Evolutionary conservation across 495 filamentous ascomycete genomes (phyloP).

Genomic region (Aspergillus sparsus): DNA sequence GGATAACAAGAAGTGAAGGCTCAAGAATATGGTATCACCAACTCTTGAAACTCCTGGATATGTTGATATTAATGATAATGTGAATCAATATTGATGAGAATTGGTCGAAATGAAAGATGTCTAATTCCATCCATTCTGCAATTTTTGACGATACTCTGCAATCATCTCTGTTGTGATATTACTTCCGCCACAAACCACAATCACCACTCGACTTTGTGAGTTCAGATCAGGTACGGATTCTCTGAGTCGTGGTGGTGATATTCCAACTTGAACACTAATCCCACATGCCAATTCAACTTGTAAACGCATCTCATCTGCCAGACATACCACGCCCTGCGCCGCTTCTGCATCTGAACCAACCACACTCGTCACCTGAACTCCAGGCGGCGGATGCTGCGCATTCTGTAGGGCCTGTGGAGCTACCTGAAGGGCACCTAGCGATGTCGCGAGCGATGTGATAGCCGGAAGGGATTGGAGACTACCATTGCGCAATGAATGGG

Average conservation of each 20-base stretch:
- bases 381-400: slow-evolving; percentile 37
- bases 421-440: slow-evolving; percentile 72
- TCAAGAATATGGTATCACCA: too few species aligned
- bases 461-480: slow-evolving; percentile 59
- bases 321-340: slow-evolving; percentile 64
- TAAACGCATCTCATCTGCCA: slow-evolving; percentile 76
- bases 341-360: slow-evolving; percentile 79
- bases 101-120: too few species aligned
- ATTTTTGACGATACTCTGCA: slow-evolving; percentile 55
- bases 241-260: slow-evolving; percentile 45
- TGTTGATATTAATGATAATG: background rate
- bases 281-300: slow-evolving; percentile 84
- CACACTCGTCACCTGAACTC: slow-evolving; percentile 56
- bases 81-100: background rate
- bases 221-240: slow-evolving; percentile 55
- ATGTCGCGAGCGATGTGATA: slow-evolving; percentile 78
- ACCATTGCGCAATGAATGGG: slow-evolving; percentile 55
- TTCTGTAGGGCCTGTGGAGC: slow-evolving; percentile 66
- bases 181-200: slow-evolving; percentile 83
- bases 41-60: too few species aligned
- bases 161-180: slow-evolving; percentile 69
- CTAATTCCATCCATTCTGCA: slow-evolving; percentile 38
- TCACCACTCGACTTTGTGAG: slow-evolving; percentile 67
- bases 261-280: slow-evolving; percentile 61
- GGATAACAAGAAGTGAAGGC: too few species aligned